Percentiles rank a stretch among this genome's conserved stretches.
These are phyloP conservation scores for Penicillium sp. DNA, from an alignment of 2,329 filamentous ascomycete species.

Conservation along the genomic window DNA sequence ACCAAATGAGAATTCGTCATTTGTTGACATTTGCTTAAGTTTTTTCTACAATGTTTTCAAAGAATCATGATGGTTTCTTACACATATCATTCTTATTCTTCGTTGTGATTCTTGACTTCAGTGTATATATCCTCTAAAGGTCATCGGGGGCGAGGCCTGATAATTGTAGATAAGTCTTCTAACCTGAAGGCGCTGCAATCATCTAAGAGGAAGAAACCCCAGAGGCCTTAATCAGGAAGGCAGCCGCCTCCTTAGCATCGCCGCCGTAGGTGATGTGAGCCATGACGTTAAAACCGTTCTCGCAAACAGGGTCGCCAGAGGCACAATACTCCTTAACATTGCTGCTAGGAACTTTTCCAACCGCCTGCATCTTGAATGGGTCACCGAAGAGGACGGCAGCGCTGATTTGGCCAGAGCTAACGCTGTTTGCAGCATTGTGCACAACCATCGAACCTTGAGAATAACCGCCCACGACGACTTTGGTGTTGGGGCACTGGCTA, in stretches of 20 bases:
- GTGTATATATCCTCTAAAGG: too few relatives aligned
- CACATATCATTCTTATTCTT: too few relatives aligned
- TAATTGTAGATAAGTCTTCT: too few relatives aligned
- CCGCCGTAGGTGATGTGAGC: conserved; percentile 48
- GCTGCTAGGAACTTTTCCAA: conserved; percentile 43
- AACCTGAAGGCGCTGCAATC: background rate
- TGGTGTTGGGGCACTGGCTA: conserved; percentile 38
- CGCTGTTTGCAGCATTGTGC: conserved; percentile 35
- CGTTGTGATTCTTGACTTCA: too few relatives aligned
- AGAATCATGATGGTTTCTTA: too few relatives aligned
- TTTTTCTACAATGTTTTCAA: too few relatives aligned
- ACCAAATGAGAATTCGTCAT: too few relatives aligned
- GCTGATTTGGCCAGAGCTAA: conserved; percentile 40
- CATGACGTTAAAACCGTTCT: conserved; percentile 48
- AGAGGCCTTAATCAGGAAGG: conserved; percentile 39
- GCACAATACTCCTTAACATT: conserved; percentile 57
- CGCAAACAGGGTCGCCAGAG: conserved; percentile 56
- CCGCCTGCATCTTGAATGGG: conserved; percentile 47
- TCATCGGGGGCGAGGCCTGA: too few relatives aligned
- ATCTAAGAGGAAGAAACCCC: conserved; percentile 15
- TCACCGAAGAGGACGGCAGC: conserved; percentile 53
- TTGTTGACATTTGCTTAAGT: too few relatives aligned
- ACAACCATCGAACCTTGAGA: conserved; percentile 43
- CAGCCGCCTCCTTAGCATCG: conserved; percentile 42
- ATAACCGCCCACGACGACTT: conserved; percentile 40